Conservation (phyloP, 805 yeast species). For the Candida pseudofarinosa region DNA sequence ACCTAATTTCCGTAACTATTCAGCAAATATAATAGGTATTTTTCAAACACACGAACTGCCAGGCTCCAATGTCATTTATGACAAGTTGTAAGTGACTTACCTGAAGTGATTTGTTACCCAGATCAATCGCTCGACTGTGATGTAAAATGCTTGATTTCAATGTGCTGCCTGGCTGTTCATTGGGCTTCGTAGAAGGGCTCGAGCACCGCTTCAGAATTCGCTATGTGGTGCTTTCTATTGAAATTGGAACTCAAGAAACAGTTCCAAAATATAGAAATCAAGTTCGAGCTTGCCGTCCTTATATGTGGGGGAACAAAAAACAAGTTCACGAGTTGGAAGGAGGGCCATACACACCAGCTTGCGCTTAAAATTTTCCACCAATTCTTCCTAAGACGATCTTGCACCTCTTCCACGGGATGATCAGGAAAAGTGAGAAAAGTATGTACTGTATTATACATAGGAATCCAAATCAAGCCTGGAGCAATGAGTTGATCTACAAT, state of each 20-base stretch:
- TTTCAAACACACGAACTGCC: too few relatives aligned
- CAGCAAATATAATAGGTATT: too few relatives aligned
- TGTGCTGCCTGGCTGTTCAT: too few relatives aligned
- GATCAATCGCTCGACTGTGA: too few relatives aligned
- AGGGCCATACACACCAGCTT: constrained; percentile 42
- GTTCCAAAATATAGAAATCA: constrained; percentile 42
- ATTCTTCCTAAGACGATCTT: constrained; percentile 29
- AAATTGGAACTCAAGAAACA: constrained; percentile 46
- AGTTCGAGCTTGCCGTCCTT: constrained; percentile 32
- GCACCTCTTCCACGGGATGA: constrained; percentile 28
- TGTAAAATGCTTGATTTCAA: too few relatives aligned
- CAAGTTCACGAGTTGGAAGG: constrained; percentile 34
- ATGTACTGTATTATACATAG: constrained; percentile 39
- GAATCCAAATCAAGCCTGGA: constrained; percentile 40
- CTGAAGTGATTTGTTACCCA: too few relatives aligned
- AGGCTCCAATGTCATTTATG: too few relatives aligned
- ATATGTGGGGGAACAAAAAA: constrained; percentile 37
- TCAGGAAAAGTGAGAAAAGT: constrained; percentile 31
- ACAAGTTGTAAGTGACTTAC: too few relatives aligned
- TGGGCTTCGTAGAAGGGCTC: too few relatives aligned
- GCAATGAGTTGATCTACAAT: constrained; percentile 32
- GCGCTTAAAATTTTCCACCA: constrained; percentile 41
- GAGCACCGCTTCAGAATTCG: neutral
- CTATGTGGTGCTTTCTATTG: constrained; percentile 34
- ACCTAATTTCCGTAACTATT: too few relatives aligned